Evolutionary conservation across 805 yeast genomes (phyloP).

Genomic region (Metschnikowia anglica): DNA sequence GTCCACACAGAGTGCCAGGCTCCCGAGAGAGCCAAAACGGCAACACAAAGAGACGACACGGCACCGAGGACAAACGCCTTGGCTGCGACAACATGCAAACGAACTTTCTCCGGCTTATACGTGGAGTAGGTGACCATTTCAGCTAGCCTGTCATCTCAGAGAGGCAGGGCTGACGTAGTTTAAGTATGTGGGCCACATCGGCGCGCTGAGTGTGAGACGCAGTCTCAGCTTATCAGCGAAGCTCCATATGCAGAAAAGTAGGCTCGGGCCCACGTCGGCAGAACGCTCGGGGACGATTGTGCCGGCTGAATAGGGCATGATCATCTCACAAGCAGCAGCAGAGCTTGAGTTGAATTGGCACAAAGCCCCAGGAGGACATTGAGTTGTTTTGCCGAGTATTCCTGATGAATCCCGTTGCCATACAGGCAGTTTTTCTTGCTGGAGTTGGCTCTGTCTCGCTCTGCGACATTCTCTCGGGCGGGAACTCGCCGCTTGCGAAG

Average conservation of each 20-base stretch:
- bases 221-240: slow-evolving; percentile 1
- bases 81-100: slow-evolving; percentile 30
- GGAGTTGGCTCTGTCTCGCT: neutral
- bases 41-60: slow-evolving; percentile 17
- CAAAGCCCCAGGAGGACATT: neutral
- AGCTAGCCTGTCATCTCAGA: slow-evolving; percentile 1
- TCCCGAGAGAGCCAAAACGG: slow-evolving; percentile 1
- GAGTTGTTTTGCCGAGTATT: neutral
- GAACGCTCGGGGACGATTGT: slow-evolving; percentile 3
- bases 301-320: slow-evolving; percentile 7
- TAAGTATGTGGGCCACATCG: slow-evolving; percentile 3
- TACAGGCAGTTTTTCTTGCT: slow-evolving; percentile 8
- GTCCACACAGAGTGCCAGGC: slow-evolving; percentile 1
- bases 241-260: neutral
- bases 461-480: neutral
- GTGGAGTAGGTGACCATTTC: slow-evolving; percentile 5
- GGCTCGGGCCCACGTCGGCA: neutral
- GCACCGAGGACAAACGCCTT: slow-evolving; percentile 37
- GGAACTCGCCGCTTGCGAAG: slow-evolving; percentile 10
- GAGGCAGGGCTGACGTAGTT: neutral
- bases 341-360: neutral
- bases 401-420: slow-evolving; percentile 7
- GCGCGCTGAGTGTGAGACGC: slow-evolving; percentile 4
- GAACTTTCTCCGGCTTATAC: slow-evolving; percentile 14
- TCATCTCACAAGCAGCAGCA: slow-evolving; percentile 7